These are phyloP conservation scores for Solanum lycopersicoides DNA, from an alignment of 257 asterid genomes.

Conservation along the genomic window DNA sequence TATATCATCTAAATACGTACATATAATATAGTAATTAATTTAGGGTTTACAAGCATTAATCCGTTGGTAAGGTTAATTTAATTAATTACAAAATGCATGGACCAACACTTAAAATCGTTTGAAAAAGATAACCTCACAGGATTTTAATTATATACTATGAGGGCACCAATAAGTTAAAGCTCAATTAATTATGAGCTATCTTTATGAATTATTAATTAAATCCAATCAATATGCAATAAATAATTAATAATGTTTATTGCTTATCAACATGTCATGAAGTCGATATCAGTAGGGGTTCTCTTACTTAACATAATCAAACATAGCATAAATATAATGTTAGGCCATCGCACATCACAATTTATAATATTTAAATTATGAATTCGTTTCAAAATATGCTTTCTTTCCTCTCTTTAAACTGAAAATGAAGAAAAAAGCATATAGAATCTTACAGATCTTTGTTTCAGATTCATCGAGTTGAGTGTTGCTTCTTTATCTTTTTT, in stretches of 20 bases:
- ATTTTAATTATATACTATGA: background rate
- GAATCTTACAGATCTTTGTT: no score
- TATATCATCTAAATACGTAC: background rate
- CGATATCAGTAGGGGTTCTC: background rate
- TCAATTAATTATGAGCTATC: background rate
- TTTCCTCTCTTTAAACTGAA: background rate
- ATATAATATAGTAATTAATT: background rate
- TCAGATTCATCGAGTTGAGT: no score
- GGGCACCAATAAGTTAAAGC: background rate
- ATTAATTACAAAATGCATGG: background rate
- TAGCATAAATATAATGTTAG: background rate
- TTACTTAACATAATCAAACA: background rate
- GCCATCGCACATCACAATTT: background rate
- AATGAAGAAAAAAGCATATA: background rate
- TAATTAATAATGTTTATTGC: background rate
- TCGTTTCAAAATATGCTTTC: accelerated
- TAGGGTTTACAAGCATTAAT: background rate
- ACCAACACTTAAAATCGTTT: background rate
- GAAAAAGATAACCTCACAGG: background rate
- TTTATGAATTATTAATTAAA: background rate
- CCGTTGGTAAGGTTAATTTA: background rate
- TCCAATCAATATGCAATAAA: background rate
- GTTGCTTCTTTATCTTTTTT: background rate
- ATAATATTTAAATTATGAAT: no score
- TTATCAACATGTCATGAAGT: background rate